These are phyloP conservation scores for Coniosporium apollinis DNA, from an alignment of 495 filamentous ascomycete genomes.

Conservation along the genomic window DNA sequence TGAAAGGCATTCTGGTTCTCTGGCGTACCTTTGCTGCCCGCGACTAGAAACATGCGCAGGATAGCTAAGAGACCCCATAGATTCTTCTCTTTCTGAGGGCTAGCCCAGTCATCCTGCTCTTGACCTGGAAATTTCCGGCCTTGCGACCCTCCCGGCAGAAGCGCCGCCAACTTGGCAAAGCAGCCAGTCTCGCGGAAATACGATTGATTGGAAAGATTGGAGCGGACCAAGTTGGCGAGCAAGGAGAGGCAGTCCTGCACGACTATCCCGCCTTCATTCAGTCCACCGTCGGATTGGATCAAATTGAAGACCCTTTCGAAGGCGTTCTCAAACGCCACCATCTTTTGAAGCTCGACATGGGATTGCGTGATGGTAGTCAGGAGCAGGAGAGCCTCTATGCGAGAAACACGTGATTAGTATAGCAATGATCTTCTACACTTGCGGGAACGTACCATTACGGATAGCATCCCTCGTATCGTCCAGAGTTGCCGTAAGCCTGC, in stretches of 20 bases:
- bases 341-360: constrained; percentile 75
- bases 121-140: constrained; percentile 17
- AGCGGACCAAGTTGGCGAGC: constrained; percentile 73
- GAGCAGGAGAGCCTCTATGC: constrained; percentile 45
- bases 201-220: constrained; percentile 85
- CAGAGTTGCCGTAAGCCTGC: constrained; percentile 64
- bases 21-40: constrained; percentile 60
- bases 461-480: constrained; percentile 80
- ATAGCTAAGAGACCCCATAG: constrained; percentile 79
- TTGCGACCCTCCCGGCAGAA: constrained; percentile 31
- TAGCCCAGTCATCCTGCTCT: constrained; percentile 53
- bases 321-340: constrained; percentile 86
- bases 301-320: constrained; percentile 76
- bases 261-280: constrained; percentile 72
- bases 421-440: too few relatives aligned
- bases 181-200: constrained; percentile 85
- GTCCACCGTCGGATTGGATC: constrained; percentile 62
- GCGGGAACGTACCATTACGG: constrained; percentile 50
- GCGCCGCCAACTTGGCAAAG: constrained; percentile 50
- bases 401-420: constrained; percentile 4
- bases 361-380: constrained; percentile 52
- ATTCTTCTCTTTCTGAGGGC: constrained; percentile 72
- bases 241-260: constrained; percentile 92
- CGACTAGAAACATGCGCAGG: constrained; percentile 66
- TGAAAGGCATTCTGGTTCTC: constrained; percentile 78